A percentile compares a stretch with the other conserved stretches of the same genome.
Evolutionary conservation across 2,329 filamentous ascomycete genomes (phyloP).

Genomic region (Chaetomium sp.): DNA sequence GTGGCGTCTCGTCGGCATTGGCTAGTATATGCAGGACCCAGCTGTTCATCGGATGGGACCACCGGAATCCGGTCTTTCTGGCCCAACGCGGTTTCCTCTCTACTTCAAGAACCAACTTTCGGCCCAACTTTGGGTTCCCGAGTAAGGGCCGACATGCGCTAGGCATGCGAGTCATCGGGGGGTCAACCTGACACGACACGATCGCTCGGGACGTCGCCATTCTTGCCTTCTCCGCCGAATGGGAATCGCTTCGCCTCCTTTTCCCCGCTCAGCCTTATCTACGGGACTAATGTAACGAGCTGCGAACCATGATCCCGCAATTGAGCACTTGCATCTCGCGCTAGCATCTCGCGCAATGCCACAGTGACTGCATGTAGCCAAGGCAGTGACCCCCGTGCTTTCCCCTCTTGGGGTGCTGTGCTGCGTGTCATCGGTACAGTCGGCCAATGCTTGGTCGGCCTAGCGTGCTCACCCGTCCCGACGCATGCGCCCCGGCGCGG

Average conservation of each 20-base stretch:
- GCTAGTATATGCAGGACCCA: background rate
- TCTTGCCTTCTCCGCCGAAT: slow-evolving; percentile 9
- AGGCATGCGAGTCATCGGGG: slow-evolving; percentile 1
- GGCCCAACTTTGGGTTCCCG: background rate
- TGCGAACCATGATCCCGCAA: slow-evolving; percentile 29
- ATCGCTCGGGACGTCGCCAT: background rate
- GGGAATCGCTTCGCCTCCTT: slow-evolving; percentile 7
- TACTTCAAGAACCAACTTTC: no score
- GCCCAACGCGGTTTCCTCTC: background rate
- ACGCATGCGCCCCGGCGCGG: slow-evolving; percentile 21
- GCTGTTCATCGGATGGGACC: background rate
- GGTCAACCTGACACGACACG: background rate
- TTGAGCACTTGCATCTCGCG: slow-evolving; percentile 34
- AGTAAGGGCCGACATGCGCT: background rate
- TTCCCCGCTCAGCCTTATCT: slow-evolving; percentile 31
- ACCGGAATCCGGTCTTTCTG: background rate
- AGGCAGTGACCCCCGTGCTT: slow-evolving; percentile 21
- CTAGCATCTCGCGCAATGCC: slow-evolving; percentile 22
- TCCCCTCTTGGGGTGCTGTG: slow-evolving; percentile 23
- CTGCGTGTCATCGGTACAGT: slow-evolving; percentile 33
- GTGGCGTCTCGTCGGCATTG: slow-evolving; percentile 11
- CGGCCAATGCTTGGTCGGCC: slow-evolving; percentile 27
- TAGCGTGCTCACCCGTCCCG: slow-evolving; percentile 26
- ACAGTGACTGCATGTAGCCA: slow-evolving; percentile 22
- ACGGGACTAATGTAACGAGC: slow-evolving; percentile 9